Conservation (phyloP, 2,329 filamentous ascomycete species). For the Botrytis cinerea region DNA sequence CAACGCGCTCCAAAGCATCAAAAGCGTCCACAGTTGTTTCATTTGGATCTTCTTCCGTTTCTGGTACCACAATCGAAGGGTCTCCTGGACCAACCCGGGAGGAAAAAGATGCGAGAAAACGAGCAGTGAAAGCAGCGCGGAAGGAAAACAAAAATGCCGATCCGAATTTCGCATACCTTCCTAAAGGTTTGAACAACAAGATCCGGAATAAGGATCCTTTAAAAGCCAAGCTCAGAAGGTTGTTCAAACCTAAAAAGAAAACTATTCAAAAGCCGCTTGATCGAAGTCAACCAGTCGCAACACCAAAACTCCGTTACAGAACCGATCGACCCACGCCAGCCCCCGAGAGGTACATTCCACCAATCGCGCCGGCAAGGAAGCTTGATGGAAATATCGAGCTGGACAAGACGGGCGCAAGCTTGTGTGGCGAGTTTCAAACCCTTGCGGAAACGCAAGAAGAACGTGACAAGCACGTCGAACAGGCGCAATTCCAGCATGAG, state of each 20-base stretch:
- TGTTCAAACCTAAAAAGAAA: slow-evolving; percentile 1
- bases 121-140: slow-evolving; percentile 3
- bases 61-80: not conserved
- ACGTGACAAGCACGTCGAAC: not conserved
- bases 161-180: not conserved
- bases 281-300: not conserved
- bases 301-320: not conserved
- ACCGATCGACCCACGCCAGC: not conserved
- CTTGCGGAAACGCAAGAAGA: not conserved
- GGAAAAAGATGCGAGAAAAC: not conserved
- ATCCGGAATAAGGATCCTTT: slow-evolving; percentile 8
- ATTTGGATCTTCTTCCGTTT: not conserved
- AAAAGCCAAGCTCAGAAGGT: not conserved
- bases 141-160: slow-evolving; percentile 6
- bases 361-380: not conserved
- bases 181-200: slow-evolving; percentile 16
- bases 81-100: not conserved
- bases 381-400: not conserved
- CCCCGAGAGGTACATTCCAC: not conserved
- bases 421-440: not conserved
- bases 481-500: not conserved
- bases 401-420: not conserved
- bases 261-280: not conserved
- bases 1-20: not conserved
- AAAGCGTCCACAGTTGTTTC: not conserved